phyloP scores from a whole-genome alignment of 2,329 filamentous ascomycete genomes.

The Colletotrichum costaricense region DNA sequence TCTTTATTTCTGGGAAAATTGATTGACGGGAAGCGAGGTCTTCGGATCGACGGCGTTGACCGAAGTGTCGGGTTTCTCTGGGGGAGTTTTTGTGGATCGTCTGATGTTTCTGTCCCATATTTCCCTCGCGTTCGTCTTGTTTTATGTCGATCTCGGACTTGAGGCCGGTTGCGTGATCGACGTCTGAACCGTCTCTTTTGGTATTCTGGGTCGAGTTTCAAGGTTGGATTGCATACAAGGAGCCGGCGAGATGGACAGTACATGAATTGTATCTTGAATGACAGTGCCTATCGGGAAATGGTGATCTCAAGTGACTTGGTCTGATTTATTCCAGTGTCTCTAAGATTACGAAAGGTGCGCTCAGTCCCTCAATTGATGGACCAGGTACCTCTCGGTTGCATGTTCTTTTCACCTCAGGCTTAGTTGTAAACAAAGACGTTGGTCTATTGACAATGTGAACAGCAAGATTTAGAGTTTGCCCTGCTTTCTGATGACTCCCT shows the following conservation, averaged over 20 bases:
- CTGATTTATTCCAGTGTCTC: too few species aligned
- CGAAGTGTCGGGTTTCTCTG: background rate
- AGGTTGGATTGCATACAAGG: too few species aligned
- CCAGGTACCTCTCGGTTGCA: background rate
- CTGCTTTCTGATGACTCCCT: background rate
- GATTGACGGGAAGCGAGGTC: background rate
- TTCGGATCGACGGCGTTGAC: background rate
- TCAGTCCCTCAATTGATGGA: too few species aligned
- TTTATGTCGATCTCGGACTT: constrained; percentile 3
- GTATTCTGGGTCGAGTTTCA: background rate
- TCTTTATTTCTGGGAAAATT: background rate
- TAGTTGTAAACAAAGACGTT: background rate
- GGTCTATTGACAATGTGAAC: background rate
- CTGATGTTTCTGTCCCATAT: constrained; percentile 1
- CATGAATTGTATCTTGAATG: background rate
- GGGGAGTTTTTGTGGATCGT: background rate
- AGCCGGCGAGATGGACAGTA: background rate
- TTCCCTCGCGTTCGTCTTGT: background rate
- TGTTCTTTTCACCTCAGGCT: background rate
- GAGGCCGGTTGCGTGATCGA: background rate
- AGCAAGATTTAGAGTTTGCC: background rate
- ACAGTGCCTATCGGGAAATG: too few species aligned
- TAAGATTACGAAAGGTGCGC: too few species aligned
- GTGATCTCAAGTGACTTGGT: too few species aligned
- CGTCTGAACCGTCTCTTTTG: background rate